Percentiles rank a stretch among this genome's conserved stretches.
Conservation (phyloP, 139 green algal species). For the Asterochloris erici region DNA sequence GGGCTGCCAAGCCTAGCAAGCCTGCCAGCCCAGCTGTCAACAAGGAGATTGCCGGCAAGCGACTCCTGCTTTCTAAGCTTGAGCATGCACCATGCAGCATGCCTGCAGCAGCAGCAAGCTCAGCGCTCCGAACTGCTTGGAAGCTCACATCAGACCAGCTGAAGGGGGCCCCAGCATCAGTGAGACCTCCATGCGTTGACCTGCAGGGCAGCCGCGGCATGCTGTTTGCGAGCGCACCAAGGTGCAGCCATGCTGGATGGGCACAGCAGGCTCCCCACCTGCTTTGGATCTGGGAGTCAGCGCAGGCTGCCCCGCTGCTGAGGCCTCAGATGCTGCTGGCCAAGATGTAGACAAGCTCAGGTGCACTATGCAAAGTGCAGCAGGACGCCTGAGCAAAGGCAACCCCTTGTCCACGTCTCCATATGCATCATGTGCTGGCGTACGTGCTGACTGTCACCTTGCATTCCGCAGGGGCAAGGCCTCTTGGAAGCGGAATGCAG, state of each 20-base stretch:
- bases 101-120: background rate
- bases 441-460: too few relatives aligned
- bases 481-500: background rate
- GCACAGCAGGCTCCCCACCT: background rate
- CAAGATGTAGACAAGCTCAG: background rate
- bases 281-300: background rate
- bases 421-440: too few relatives aligned
- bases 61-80: background rate
- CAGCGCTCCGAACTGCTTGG: background rate
- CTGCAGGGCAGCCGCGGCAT: background rate
- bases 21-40: background rate
- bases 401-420: too few relatives aligned
- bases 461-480: too few relatives aligned
- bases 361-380: too few relatives aligned
- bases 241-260: conserved; percentile 14
- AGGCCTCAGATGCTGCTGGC: background rate
- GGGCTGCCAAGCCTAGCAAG: background rate
- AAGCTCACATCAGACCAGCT: background rate
- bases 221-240: background rate
- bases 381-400: too few relatives aligned
- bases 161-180: background rate
- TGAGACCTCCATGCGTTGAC: background rate
- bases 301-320: background rate
- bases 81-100: background rate
- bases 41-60: background rate